Base-by-base conservation (phyloP, 257 asterid species). In the Solanum pinnatisectum region DNA sequence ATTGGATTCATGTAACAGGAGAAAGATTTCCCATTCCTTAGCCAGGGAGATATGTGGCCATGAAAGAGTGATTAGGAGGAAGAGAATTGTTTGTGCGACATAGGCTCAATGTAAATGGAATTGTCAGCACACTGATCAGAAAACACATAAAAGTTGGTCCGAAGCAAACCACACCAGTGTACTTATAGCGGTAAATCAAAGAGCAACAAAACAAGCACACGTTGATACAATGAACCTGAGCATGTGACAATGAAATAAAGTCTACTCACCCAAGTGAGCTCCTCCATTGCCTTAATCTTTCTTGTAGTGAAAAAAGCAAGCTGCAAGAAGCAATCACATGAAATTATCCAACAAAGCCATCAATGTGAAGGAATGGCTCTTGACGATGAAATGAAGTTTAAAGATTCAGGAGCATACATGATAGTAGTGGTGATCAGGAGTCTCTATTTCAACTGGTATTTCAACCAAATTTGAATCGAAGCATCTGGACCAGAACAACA, bases 381-480 rank as follows among this genome's bases (percentile, higher is more conserved):
- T 33, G 46, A 68, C 49, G 76, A 83, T 35, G 65, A 88, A 85
- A 83, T 33, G 35, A 73, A 67, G 88, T 60, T 60, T 60, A 87
- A 30, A 27, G 67, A 84, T 60, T 5, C 84, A 68, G 42, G 86
- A 90, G 63, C 87, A 79, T 73, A 97, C 99, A 88, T 93, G 99
- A 88, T 95, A 96, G 89, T 97, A 96, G 91, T 93, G 98, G 94
- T 90, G 98, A 91, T 95, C 95, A 4, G 99, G 95, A 74, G 93
- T 93, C 92, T 96, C 98, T 88, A 95, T 92, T 91, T 95, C 94
- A 89, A 96, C 98, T 25, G 99, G 98, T 88, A 96, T 95, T 92
- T 96, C 98, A 88, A 96, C 93, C 92, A 96, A 88, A 89, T 91
- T 96, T 27, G 99, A 90, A 89, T 96, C 99, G 33, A 91, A 89